Evolutionary conservation across 331 rosid species (phyloP).

Genomic region (Malus hybrid): DNA sequence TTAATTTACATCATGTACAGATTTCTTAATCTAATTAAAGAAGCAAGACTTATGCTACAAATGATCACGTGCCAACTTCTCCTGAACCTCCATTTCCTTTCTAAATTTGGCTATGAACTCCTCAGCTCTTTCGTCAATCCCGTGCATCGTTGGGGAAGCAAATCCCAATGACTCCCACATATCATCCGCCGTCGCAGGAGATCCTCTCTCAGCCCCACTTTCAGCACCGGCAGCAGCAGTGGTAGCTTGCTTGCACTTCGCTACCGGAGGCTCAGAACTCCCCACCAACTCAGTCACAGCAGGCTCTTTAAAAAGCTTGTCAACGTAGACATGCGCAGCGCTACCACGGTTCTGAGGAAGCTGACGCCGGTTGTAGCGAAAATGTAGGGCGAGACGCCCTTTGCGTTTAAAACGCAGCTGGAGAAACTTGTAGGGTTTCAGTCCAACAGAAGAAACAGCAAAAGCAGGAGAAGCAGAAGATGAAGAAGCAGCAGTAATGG

Average conservation of each 20-base stretch:
- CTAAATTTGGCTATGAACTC: constrained; percentile 52
- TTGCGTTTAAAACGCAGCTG: constrained; percentile 20
- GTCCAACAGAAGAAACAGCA: background rate
- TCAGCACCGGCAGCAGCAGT: constrained; percentile 1
- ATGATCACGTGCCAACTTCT: constrained; percentile 32
- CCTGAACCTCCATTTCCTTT: constrained; percentile 43
- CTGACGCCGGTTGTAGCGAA: background rate
- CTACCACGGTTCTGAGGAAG: background rate
- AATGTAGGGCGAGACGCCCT: background rate
- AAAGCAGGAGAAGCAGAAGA: background rate
- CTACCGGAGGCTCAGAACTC: constrained; percentile 5
- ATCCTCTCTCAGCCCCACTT: background rate
- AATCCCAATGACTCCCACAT: constrained; percentile 57
- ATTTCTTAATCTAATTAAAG: background rate
- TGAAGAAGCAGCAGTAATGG: background rate
- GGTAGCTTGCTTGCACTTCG: background rate
- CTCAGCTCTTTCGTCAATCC: constrained; percentile 62
- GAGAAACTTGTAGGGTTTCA: constrained; percentile 13
- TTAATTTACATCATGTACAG: background rate
- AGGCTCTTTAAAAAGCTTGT: constrained; percentile 55
- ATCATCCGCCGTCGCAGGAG: constrained; percentile 21
- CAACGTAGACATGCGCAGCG: constrained; percentile 41
- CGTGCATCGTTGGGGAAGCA: constrained; percentile 51
- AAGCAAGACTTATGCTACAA: constrained; percentile 8
- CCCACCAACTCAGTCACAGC: constrained; percentile 15